These are phyloP conservation scores for Cryptococcus jaspeensis DNA, from an alignment of 1,284 basidiomycete genomes.

Conservation along the genomic window DNA sequence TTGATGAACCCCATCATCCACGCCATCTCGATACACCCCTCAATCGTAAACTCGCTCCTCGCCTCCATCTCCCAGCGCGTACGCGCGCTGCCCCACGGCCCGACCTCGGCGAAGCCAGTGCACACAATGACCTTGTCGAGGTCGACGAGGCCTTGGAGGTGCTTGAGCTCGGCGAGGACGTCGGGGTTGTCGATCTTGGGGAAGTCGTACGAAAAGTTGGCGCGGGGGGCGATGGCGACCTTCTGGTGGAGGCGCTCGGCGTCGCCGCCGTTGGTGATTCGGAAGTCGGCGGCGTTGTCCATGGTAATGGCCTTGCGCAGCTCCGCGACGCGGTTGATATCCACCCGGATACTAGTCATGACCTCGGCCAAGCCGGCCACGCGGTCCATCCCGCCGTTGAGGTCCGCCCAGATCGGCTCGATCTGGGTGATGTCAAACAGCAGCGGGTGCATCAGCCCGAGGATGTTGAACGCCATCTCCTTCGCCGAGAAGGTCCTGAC, in stretches of 20 bases:
- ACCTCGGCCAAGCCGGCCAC: conserved; percentile 92
- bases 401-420: conserved; percentile 97
- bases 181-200: conserved; percentile 70
- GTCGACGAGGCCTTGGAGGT: conserved; percentile 83
- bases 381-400: conserved; percentile 96
- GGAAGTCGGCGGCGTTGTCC: conserved; percentile 94
- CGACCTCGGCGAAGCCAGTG: conserved; percentile 95
- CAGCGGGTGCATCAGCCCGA: conserved; percentile 98
- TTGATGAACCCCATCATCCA: conserved; percentile 99
- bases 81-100: conserved; percentile 97
- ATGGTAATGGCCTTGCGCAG: conserved; percentile 88
- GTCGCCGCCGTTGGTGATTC: conserved; percentile 82
- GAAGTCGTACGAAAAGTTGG: conserved; percentile 96
- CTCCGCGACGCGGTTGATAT: conserved; percentile 75
- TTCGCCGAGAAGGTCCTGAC: conserved; percentile 97
- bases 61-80: conserved; percentile 99
- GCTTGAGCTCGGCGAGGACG: conserved; percentile 67
- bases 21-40: conserved; percentile 98
- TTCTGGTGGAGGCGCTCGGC: conserved; percentile 92
- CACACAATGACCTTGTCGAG: conserved; percentile 93
- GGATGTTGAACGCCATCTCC: conserved; percentile 99
- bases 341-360: conserved; percentile 77
- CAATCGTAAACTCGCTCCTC: conserved; percentile 86
- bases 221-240: conserved; percentile 88
- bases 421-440: conserved; percentile 99